Evolutionary conservation across 192 early-diverging fungal species (phyloP).

Genomic region (Backusella australiensis): DNA sequence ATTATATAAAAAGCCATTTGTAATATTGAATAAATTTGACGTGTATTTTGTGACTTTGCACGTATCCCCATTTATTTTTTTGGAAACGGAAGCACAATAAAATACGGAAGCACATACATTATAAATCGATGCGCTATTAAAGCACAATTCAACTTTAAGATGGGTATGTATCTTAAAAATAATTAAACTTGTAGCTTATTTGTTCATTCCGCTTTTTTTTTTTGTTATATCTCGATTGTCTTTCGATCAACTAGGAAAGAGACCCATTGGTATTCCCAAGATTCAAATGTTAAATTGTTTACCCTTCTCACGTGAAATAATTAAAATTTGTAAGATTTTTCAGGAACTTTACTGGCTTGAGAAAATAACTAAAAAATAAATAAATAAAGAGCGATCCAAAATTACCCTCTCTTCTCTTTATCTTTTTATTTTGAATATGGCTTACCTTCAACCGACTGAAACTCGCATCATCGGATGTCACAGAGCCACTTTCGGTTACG

Average conservation of each 20-base stretch:
- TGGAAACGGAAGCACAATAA: too few species aligned
- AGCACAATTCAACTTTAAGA: too few species aligned
- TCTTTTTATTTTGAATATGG: constrained; percentile 1
- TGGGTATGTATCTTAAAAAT: too few species aligned
- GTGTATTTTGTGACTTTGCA: too few species aligned
- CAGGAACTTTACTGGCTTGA: constrained; percentile 1
- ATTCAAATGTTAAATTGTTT: not conserved
- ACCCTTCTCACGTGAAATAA: constrained; percentile 7
- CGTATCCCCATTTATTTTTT: too few species aligned
- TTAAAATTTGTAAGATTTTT: not conserved
- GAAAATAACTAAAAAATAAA: not conserved
- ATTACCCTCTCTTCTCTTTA: not conserved
- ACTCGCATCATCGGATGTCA: constrained; percentile 14
- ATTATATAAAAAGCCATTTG: too few species aligned
- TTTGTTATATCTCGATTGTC: not conserved
- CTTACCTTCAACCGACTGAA: constrained; percentile 9
- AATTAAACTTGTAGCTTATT: not conserved
- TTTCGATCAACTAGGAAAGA: not conserved
- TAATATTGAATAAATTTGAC: too few species aligned
- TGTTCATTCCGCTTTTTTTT: not conserved
- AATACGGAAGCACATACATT: too few species aligned
- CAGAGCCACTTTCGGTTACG: not conserved
- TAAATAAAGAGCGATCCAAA: not conserved
- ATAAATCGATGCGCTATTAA: too few species aligned
- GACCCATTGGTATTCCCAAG: not conserved